phyloP scores from a whole-genome alignment of 2,329 filamentous ascomycete species.

The Cladosporium sp. region DNA sequence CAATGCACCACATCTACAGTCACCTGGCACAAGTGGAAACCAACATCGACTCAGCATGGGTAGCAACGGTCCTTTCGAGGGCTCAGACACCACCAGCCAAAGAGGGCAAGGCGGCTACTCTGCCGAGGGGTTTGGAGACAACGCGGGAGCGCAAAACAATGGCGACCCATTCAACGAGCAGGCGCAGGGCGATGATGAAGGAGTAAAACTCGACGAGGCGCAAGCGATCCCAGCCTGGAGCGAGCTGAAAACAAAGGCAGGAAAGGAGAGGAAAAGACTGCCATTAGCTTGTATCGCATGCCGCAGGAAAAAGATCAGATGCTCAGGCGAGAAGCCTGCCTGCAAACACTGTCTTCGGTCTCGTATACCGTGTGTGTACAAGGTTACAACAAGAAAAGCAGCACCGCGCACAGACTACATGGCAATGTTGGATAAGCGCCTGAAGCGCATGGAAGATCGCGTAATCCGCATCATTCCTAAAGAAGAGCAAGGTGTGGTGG shows the following conservation, averaged over 20 bases:
- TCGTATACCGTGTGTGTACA: slow-evolving; percentile 94
- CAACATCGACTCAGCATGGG: slow-evolving; percentile 34
- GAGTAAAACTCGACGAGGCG: slow-evolving; percentile 14
- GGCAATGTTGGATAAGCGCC: slow-evolving; percentile 94
- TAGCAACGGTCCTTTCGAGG: slow-evolving; percentile 28
- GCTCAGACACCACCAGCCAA: slow-evolving; percentile 15
- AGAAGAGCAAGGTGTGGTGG: slow-evolving; percentile 69
- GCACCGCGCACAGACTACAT: slow-evolving; percentile 96
- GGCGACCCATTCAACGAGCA: slow-evolving; percentile 20
- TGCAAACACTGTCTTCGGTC: slow-evolving; percentile 95
- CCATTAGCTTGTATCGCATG: slow-evolving; percentile 95
- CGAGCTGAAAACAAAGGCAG: slow-evolving; percentile 65
- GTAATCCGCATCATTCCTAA: slow-evolving; percentile 95
- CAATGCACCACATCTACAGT: slow-evolving; percentile 16
- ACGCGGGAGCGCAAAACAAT: slow-evolving; percentile 18
- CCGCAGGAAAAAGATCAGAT: slow-evolving; percentile 94
- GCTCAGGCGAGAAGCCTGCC: slow-evolving; percentile 94
- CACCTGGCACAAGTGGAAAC: slow-evolving; percentile 23
- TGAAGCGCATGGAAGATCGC: slow-evolving; percentile 96
- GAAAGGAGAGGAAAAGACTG: slow-evolving; percentile 90
- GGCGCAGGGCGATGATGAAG: slow-evolving; percentile 9
- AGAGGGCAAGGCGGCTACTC: slow-evolving; percentile 6
- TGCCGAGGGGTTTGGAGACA: slow-evolving; percentile 18
- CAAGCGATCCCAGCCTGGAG: slow-evolving; percentile 47
- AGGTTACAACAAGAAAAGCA: slow-evolving; percentile 90